A percentile compares a stretch with the other conserved stretches of the same genome.
phyloP scores from a whole-genome alignment of 306 rosid genomes.

The Betula pendula region DNA sequence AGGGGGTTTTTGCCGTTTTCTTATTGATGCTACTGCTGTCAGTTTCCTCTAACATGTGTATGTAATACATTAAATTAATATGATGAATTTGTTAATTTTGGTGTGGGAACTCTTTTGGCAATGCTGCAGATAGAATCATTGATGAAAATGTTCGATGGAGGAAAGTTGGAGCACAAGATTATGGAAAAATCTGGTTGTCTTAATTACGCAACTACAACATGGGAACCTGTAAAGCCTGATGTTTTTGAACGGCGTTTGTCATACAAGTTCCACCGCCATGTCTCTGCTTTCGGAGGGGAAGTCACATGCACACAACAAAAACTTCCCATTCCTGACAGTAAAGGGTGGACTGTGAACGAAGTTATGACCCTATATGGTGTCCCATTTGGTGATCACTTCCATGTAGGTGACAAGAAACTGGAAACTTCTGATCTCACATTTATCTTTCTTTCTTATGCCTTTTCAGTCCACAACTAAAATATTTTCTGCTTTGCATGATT shows the following conservation, averaged over 20 bases:
- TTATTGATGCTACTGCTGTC: background rate
- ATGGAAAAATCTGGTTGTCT: slow-evolving; percentile 70
- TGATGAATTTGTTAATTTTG: slow-evolving; percentile 4
- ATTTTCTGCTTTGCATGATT: background rate
- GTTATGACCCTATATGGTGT: slow-evolving; percentile 67
- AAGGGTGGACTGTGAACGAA: slow-evolving; percentile 69
- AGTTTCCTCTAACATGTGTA: background rate
- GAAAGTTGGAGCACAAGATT: slow-evolving; percentile 60
- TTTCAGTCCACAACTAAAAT: background rate
- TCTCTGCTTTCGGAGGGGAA: slow-evolving; percentile 60
- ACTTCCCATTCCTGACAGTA: slow-evolving; percentile 32
- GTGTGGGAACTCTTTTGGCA: background rate
- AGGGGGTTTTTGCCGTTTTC: background rate
- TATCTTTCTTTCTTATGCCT: background rate
- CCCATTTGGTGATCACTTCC: slow-evolving; percentile 65
- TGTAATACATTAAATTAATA: background rate
- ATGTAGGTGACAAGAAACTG: slow-evolving; percentile 35
- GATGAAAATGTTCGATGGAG: slow-evolving; percentile 72
- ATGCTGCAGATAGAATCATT: slow-evolving; percentile 49
- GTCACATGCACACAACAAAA: slow-evolving; percentile 72
- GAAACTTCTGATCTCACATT: background rate
- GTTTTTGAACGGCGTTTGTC: slow-evolving; percentile 52
- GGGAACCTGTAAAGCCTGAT: slow-evolving; percentile 56
- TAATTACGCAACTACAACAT: slow-evolving; percentile 52
- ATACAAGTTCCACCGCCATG: slow-evolving; percentile 53